These are phyloP conservation scores for Mycena olivaceomarginata DNA, from an alignment of 768 basidiomycete genomes.

Conservation along the genomic window DNA sequence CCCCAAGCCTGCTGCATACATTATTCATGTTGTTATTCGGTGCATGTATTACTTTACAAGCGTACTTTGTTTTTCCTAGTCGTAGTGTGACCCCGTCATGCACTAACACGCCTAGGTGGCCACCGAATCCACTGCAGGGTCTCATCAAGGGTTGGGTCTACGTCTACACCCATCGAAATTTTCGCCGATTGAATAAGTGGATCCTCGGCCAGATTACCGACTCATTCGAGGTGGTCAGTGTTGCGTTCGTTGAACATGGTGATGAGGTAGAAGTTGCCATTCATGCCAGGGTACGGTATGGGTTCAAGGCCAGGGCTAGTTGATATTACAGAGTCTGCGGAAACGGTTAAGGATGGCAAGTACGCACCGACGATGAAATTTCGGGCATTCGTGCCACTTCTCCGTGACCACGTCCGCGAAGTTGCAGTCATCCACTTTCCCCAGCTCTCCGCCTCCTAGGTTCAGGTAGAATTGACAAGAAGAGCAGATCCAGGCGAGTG, in stretches of 20 bases:
- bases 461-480: constrained; percentile 2
- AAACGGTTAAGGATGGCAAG: neutral
- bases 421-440: constrained; percentile 1
- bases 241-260: neutral
- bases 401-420: neutral
- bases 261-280: neutral
- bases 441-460: neutral
- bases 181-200: neutral
- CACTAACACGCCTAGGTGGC: neutral
- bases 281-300: neutral
- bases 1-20: too few relatives aligned
- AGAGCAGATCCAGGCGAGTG: constrained; percentile 20
- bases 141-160: neutral
- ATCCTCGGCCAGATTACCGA: neutral
- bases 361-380: neutral
- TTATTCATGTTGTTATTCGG: too few relatives aligned
- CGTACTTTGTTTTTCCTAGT: too few relatives aligned
- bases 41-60: too few relatives aligned
- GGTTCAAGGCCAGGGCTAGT: neutral
- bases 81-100: too few relatives aligned
- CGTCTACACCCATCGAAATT: neutral
- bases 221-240: neutral
- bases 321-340: neutral
- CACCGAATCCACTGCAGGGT: neutral
- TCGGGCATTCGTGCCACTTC: neutral